Conservation (phyloP, 257 asterid genomes). For the Forsythia viridissima region DNA sequence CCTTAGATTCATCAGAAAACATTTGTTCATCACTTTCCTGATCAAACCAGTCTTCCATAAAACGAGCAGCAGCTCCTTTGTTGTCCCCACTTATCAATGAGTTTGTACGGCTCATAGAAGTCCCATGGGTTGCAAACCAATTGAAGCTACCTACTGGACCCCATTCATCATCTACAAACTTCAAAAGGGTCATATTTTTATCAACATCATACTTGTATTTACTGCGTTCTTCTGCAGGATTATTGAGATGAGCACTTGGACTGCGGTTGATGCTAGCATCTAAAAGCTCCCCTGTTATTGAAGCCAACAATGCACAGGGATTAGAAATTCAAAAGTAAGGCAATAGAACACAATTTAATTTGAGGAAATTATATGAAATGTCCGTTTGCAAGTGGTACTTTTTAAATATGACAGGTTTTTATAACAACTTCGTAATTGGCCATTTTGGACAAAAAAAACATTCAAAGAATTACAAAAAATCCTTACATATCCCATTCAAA, state of each 20-base stretch:
- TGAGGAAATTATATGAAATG: too few species aligned
- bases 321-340: neutral
- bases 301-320: slow-evolving; percentile 30
- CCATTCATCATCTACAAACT: slow-evolving; percentile 89
- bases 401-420: too few species aligned
- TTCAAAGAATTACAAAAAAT: too few species aligned
- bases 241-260: slow-evolving; percentile 95
- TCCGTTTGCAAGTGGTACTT: too few species aligned
- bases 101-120: slow-evolving; percentile 97
- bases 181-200: slow-evolving; percentile 90
- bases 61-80: slow-evolving; percentile 98
- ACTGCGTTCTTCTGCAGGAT: slow-evolving; percentile 82
- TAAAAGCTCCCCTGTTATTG: slow-evolving; percentile 76
- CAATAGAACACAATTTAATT: neutral
- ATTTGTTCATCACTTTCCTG: slow-evolving; percentile 37
- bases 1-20: slow-evolving; percentile 28
- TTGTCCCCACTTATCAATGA: slow-evolving; percentile 96
- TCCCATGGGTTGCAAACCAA: slow-evolving; percentile 99
- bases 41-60: slow-evolving; percentile 99
- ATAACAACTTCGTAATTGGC: too few species aligned
- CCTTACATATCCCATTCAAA: too few species aligned
- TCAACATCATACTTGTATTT: slow-evolving; percentile 88
- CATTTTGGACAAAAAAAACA: too few species aligned
- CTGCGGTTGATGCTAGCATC: slow-evolving; percentile 96
- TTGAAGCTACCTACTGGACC: slow-evolving; percentile 99